phyloP scores from a whole-genome alignment of 495 filamentous ascomycete genomes.

The Trichocladium uniseriatum region DNA sequence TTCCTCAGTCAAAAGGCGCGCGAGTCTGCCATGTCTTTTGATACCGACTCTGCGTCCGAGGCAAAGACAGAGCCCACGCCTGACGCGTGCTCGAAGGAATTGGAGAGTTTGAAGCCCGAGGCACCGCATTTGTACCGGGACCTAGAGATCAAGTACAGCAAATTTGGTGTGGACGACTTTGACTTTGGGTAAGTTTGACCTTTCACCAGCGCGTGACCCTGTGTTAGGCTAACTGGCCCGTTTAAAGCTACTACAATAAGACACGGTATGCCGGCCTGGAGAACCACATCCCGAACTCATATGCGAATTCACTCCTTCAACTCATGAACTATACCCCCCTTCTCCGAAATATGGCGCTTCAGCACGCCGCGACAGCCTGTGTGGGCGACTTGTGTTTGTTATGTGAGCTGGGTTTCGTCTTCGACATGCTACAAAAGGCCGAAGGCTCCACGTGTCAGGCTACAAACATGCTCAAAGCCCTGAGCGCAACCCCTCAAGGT shows the following conservation, averaged over 20 bases:
- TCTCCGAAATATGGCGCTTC: constrained; percentile 80
- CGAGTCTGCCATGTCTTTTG: constrained; percentile 47
- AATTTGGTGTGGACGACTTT: constrained; percentile 95
- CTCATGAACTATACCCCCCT: constrained; percentile 83
- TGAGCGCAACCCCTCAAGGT: constrained; percentile 68
- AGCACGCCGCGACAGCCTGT: constrained; percentile 78
- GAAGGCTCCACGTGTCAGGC: constrained; percentile 89
- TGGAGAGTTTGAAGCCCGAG: constrained; percentile 56
- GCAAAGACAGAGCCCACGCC: constrained; percentile 35
- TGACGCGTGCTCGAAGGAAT: constrained; percentile 49
- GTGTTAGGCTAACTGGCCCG: constrained; percentile 5
- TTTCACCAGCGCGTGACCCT: neutral
- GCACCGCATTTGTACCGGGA: constrained; percentile 80
- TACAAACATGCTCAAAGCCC: constrained; percentile 88
- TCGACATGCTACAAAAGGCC: constrained; percentile 97
- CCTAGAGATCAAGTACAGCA: constrained; percentile 94
- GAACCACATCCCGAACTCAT: constrained; percentile 93
- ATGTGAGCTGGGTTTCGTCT: constrained; percentile 90
- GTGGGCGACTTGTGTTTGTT: constrained; percentile 72
- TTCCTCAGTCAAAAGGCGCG: constrained; percentile 89
- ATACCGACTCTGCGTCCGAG: constrained; percentile 32
- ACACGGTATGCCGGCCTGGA: constrained; percentile 84
- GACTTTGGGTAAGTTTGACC: constrained; percentile 70
- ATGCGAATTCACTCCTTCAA: constrained; percentile 88
- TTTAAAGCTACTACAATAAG: constrained; percentile 78